A percentile compares a stretch with the other conserved stretches of the same genome.
These are phyloP conservation scores for Cystoderma amianthinum DNA, from an alignment of 768 basidiomycete genomes.

Conservation along the genomic window DNA sequence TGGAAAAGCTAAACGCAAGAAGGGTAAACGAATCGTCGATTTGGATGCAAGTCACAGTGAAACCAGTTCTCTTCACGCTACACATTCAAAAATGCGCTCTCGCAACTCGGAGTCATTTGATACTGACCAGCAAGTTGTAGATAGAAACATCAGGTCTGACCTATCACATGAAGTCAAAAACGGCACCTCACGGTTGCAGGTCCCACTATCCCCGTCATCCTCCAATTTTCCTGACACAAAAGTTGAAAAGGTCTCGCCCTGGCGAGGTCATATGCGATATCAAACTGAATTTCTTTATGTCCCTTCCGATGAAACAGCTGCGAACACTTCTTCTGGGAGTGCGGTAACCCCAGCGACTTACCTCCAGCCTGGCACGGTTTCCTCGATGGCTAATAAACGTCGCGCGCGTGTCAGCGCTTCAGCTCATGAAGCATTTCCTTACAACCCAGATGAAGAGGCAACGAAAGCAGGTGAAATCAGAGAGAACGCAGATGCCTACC, in stretches of 20 bases:
- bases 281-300: conserved; percentile 38
- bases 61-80: conserved; percentile 12
- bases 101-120: conserved; percentile 13
- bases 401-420: conserved; percentile 54
- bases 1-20: conserved; percentile 48
- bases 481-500: conserved; percentile 62
- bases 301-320: conserved; percentile 3
- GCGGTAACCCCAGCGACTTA: conserved; percentile 6
- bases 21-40: conserved; percentile 73
- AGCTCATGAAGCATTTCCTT: conserved; percentile 55
- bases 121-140: too few species aligned
- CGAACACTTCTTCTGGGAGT: conserved; percentile 4
- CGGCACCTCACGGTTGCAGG: too few species aligned
- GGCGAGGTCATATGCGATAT: conserved; percentile 44
- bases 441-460: conserved; percentile 15
- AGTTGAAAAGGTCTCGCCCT: too few species aligned
- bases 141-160: too few species aligned
- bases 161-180: too few species aligned
- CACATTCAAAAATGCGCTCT: conserved; percentile 25
- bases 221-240: too few species aligned
- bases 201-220: too few species aligned
- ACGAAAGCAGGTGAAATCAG: conserved; percentile 19
- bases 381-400: conserved; percentile 35
- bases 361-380: conserved; percentile 17
- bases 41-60: conserved; percentile 49